Conservation (phyloP, 805 yeast species). For the Saturnispora hagleri region DNA sequence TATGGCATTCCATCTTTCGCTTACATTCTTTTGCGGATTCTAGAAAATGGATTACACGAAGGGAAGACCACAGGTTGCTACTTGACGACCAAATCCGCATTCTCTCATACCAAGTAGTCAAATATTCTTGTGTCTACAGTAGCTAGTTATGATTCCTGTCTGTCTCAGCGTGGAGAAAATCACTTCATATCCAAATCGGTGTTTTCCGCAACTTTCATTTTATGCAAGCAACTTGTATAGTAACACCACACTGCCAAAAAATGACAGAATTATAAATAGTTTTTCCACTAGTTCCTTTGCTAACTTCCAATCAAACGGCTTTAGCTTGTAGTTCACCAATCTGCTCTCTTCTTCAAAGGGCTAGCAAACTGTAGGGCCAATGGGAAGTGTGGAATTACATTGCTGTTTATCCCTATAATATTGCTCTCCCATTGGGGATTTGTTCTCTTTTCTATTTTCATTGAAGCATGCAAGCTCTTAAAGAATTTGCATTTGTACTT, state of each 20-base stretch:
- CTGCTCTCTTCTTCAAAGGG: too few species aligned
- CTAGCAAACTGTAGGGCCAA: background rate
- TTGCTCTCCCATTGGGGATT: too few species aligned
- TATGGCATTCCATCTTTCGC: background rate
- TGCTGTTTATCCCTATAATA: background rate
- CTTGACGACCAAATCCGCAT: too few species aligned
- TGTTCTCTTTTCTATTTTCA: too few species aligned
- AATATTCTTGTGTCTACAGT: background rate
- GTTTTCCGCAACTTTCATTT: background rate
- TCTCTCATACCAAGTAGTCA: too few species aligned
- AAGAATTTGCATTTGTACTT: too few species aligned
- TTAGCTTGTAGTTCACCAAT: background rate
- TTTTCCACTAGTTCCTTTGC: background rate
- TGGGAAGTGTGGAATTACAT: too few species aligned
- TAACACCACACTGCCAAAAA: background rate
- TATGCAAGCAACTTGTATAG: background rate
- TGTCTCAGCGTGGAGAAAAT: background rate
- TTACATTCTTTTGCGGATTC: background rate
- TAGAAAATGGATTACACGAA: background rate
- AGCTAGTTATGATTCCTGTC: too few species aligned
- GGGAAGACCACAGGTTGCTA: background rate
- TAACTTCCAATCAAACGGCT: background rate
- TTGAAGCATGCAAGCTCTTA: too few species aligned
- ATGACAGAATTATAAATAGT: background rate
- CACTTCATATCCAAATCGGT: background rate